Evolutionary conservation across 176 grass and related monocot genomes (phyloP).

Genomic region (Ensete ventricosum): DNA sequence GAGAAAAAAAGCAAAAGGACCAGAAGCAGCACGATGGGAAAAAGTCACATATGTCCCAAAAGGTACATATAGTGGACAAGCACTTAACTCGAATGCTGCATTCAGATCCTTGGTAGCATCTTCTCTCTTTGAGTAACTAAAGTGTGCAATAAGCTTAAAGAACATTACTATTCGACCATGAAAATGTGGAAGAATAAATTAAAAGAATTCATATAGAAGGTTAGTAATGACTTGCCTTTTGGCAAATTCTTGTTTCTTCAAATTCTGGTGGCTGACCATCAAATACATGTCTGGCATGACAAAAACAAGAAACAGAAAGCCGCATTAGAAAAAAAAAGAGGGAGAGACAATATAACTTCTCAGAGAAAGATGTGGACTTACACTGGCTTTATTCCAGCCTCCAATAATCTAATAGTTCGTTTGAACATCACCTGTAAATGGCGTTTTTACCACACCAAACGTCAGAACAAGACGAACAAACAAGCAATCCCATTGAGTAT

Average conservation of each 20-base stretch:
- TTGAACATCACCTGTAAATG: constrained; percentile 92
- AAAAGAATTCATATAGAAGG: neutral
- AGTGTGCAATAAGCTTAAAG: constrained; percentile 13
- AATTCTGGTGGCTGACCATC: constrained; percentile 74
- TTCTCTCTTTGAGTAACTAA: constrained; percentile 65
- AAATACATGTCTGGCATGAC: constrained; percentile 71
- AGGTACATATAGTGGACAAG: neutral
- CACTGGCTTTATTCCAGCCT: constrained; percentile 94
- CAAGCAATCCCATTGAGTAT: neutral
- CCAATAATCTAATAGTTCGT: constrained; percentile 64
- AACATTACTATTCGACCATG: constrained; percentile 1
- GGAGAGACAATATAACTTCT: neutral
- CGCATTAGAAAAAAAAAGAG: constrained; percentile 8
- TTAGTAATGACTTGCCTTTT: constrained; percentile 43
- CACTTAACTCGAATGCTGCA: constrained; percentile 58
- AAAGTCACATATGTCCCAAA: neutral
- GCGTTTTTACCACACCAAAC: constrained; percentile 20
- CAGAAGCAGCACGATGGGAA: neutral
- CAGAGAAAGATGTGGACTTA: constrained; percentile 25
- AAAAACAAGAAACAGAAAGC: constrained; percentile 11
- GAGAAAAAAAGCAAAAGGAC: neutral
- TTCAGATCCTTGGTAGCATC: constrained; percentile 53
- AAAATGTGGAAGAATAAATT: constrained; percentile 10
- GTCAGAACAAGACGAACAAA: neutral
- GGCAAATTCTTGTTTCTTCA: constrained; percentile 72